These are phyloP conservation scores for Emydomyces testavorans DNA, from an alignment of 2,329 filamentous ascomycete species.

Conservation along the genomic window DNA sequence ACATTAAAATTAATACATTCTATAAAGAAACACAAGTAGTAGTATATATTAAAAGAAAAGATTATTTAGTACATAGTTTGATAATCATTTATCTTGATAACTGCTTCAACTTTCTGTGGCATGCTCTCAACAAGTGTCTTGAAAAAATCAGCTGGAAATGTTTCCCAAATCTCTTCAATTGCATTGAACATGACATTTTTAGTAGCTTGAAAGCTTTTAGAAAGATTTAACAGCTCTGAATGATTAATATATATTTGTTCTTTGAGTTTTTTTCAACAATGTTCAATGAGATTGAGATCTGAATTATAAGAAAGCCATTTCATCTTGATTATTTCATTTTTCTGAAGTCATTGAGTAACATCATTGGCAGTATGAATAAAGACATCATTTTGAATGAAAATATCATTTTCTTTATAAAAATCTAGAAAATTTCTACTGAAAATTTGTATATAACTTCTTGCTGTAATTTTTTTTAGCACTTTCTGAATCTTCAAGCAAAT, in stretches of 20 bases:
- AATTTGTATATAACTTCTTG: slow-evolving; percentile 1
- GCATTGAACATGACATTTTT: background rate
- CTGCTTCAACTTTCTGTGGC: background rate
- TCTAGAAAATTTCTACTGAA: background rate
- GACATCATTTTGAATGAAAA: background rate
- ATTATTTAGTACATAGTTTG: slow-evolving; percentile 8
- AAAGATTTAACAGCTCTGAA: background rate
- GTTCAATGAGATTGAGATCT: slow-evolving; percentile 20
- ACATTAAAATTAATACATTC: slow-evolving; percentile 3
- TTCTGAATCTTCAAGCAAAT: background rate
- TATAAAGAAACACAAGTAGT: slow-evolving; percentile 1
- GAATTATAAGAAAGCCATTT: slow-evolving; percentile 17
- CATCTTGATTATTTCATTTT: background rate
- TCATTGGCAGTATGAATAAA: background rate
- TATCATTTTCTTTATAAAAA: background rate
- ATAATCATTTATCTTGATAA: background rate
- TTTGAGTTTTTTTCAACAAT: slow-evolving; percentile 19
- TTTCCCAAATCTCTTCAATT: background rate
- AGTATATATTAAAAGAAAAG: background rate
- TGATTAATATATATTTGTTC: background rate
- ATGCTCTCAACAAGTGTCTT: background rate
- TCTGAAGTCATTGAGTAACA: background rate
- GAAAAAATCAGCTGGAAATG: background rate
- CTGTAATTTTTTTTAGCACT: background rate
- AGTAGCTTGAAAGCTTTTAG: background rate